Base-by-base conservation (phyloP, 2,329 filamentous ascomycete species). In the Colletotrichum brevisporum region DNA sequence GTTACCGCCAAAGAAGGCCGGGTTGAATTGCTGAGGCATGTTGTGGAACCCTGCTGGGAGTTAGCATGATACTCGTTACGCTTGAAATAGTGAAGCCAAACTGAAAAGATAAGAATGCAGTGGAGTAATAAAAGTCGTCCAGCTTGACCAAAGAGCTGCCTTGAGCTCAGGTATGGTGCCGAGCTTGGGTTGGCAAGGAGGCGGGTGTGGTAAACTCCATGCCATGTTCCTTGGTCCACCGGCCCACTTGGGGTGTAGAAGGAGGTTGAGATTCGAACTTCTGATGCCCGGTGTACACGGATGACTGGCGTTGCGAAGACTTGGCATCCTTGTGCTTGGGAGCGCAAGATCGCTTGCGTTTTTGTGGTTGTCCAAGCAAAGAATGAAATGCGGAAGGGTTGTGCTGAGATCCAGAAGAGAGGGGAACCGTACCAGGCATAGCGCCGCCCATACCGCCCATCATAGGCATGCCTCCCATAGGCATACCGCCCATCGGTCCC, bases 11-110 rank as follows among this genome's bases (percentile, higher is more conserved):
- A 94, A 95, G 82, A 94, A 94, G 67, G 86, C 89, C 45, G 91
- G 89, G 76, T 92, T 93, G 81, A 94, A 95, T 75, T 90, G 89
- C 63, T 87, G 86, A 76, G 89, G 89, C 83, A 91, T 90, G 69
- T 86, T 89, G 81, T 90, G 89, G 79, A 94, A 94, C 51, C 88
- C 90, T 86, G 73, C 4, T 48, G 41, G 12, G 5, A 12, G 55
- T 80, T 65, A 80, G 76, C 53, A 41, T 50, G 13, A 16, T 39
- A 21, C 24, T 21, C 51, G 18, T 2, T 31, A 8, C 24, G 12
- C 21, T 6, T 16, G 13, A 36, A 45, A 60, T 18, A 62, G 27
- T n/a, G 39, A 62, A 15, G 24, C 16, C 27, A 60, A 63, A 63
- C 21, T 45, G 24, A 26, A 56, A 55, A 62, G 36, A 48, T 27